Base-by-base conservation (phyloP, 2,329 filamentous ascomycete genomes). In the Aspergillus fumigatiaffinis region DNA sequence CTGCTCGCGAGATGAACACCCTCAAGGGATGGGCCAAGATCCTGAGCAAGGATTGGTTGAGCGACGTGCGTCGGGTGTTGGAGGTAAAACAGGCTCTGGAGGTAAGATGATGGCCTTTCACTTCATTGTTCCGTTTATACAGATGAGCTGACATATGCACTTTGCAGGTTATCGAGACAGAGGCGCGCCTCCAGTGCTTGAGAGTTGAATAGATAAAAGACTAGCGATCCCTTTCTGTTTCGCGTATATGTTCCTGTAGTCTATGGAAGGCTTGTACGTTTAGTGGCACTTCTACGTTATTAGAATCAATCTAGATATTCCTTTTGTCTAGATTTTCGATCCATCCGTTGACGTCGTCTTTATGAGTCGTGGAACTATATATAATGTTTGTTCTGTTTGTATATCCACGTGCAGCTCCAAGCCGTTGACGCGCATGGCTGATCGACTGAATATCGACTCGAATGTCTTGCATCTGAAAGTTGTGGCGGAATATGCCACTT, bases 31-130 rank as follows among this genome's bases (percentile, higher is more conserved):
- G 94, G 94, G 92, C 93, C 50, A 96, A 94, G 82, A 93, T 92
- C 44, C 78, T 99, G 71, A 95, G 91, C 76, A 87, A 89, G 70
- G 94, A 99, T 76, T 99, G 94, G 94, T 77, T 99, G 65, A 84
- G 83, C 53, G 94, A 99, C 81, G 90, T 92, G 61, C 86, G 94
- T 73, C 89, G 92, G 78, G 91, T 96, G 63, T 80, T 99, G 69
- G 94, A 99, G 79, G 94, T 97, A 63, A 88, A 90, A 77, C 94
- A 99, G 79, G 94, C 94, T 69, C 82, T 99, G 68, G 94, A 99
- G 76, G 94, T 96, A 77, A 86, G 87, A 84, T 47, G 4, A 25
- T 38, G 12, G 8, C 21, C 63, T 58, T 32, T 38, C 6, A 17
- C 14, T 51, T 51, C 12, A 29, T 55, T 44, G 35, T 42, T 48